Percentiles rank a stretch among this genome's conserved stretches.
Conservation (phyloP, 306 rosid genomes). For the Sindora glabra region DNA sequence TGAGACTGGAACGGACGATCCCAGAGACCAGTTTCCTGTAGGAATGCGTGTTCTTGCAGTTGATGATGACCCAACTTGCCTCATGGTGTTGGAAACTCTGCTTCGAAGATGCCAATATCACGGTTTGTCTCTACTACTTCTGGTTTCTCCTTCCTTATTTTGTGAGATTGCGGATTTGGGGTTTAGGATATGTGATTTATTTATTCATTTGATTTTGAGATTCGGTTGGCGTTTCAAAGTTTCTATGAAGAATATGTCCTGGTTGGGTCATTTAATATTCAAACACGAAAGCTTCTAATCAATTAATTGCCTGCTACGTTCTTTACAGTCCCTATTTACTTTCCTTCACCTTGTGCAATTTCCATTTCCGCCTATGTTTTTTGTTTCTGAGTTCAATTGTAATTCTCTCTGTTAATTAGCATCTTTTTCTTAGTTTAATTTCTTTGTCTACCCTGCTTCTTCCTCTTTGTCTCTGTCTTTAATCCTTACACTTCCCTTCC, state of each 20-base stretch:
- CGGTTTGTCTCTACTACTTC: conserved; percentile 35
- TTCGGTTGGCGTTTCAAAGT: neutral
- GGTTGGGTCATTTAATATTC: neutral
- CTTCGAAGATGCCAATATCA: conserved; percentile 89
- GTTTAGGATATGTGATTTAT: conserved; percentile 1
- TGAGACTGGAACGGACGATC: conserved; percentile 38
- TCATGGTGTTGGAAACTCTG: conserved; percentile 57
- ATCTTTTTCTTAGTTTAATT: neutral
- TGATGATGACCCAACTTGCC: conserved; percentile 88
- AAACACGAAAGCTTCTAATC: neutral
- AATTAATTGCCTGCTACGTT: neutral
- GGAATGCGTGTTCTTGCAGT: conserved; percentile 99
- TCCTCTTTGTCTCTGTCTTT: neutral
- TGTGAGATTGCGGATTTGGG: conserved; percentile 9
- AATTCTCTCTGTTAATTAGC: neutral
- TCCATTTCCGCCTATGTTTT: neutral
- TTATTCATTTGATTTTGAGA: neutral
- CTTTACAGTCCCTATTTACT: neutral
- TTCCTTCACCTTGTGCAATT: neutral
- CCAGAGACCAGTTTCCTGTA: conserved; percentile 58
- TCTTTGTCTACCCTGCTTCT: neutral
- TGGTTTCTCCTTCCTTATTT: neutral
- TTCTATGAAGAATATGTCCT: neutral
- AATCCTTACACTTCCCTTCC: neutral
- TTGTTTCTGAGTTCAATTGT: neutral